phyloP scores from a whole-genome alignment of 139 green algal genomes.

The Ostreobium quekettii region DNA sequence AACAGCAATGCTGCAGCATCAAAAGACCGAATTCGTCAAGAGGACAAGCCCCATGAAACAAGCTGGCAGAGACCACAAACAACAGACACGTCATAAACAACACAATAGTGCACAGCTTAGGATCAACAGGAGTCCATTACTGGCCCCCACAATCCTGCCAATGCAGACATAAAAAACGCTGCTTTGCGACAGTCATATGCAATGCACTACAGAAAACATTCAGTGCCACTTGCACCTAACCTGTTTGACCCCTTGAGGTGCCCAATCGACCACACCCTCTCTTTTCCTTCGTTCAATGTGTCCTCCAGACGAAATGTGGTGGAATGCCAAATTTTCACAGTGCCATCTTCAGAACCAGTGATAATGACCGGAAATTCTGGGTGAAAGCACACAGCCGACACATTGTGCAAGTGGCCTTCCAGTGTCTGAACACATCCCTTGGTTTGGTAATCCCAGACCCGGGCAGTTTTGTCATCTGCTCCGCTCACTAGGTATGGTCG shows the following conservation, averaged over 20 bases:
- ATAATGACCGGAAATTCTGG: slow-evolving; percentile 97
- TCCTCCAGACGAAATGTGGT: slow-evolving; percentile 95
- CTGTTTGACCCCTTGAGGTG: slow-evolving; percentile 80
- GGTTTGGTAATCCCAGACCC: slow-evolving; percentile 99
- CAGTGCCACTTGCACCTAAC: too few species aligned
- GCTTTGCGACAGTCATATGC: too few species aligned
- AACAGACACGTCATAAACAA: too few species aligned
- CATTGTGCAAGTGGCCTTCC: slow-evolving; percentile 87
- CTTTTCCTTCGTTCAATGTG: slow-evolving; percentile 94
- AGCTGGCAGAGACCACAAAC: too few species aligned
- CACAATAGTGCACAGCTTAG: too few species aligned
- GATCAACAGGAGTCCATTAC: too few species aligned
- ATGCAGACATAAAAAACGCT: too few species aligned
- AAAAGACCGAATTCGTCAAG: neutral
- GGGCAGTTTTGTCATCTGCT: slow-evolving; percentile 78
- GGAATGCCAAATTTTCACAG: slow-evolving; percentile 91
- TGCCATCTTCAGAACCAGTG: slow-evolving; percentile 90
- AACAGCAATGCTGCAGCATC: slow-evolving; percentile 49
- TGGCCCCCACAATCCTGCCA: too few species aligned
- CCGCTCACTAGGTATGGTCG: slow-evolving; percentile 92
- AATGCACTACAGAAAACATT: too few species aligned
- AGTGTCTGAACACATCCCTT: slow-evolving; percentile 96
- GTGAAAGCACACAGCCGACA: slow-evolving; percentile 90
- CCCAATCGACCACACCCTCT: slow-evolving; percentile 89
- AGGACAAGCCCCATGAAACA: neutral